These are phyloP conservation scores for Schizochytrium sp. DNA, from an alignment of 108 stramenopile genomes.

Conservation along the genomic window DNA sequence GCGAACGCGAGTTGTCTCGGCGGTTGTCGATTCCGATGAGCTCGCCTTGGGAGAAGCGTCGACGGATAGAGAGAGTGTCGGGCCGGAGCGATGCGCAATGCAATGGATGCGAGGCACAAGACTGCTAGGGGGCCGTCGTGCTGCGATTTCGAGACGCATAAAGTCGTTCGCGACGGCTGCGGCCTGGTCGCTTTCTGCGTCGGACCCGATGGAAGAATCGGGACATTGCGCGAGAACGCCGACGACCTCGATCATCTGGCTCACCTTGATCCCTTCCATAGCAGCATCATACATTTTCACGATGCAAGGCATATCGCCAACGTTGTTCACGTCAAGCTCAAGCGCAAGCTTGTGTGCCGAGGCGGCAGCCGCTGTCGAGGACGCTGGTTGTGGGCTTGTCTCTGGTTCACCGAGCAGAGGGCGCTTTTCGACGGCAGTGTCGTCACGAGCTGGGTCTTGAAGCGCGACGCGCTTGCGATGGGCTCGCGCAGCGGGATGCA, in stretches of 20 bases:
- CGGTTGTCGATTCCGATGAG: too few relatives aligned
- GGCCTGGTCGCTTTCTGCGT: not conserved
- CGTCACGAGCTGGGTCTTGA: not conserved
- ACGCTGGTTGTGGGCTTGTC: too few relatives aligned
- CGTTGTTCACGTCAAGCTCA: not conserved
- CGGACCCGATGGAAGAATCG: not conserved
- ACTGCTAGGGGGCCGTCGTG: not conserved
- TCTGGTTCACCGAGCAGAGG: not conserved
- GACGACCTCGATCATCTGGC: not conserved
- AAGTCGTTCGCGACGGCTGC: not conserved
- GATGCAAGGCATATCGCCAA: constrained; percentile 25
- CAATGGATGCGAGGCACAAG: not conserved
- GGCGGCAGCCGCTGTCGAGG: too few relatives aligned
- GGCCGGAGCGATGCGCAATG: not conserved
- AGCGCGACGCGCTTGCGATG: not conserved
- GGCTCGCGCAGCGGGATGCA: not conserved
- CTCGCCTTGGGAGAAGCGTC: too few relatives aligned
- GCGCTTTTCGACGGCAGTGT: not conserved
- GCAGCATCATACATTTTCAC: constrained; percentile 25
- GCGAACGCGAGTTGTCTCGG: not conserved
- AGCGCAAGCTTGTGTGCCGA: too few relatives aligned
- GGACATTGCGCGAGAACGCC: not conserved
- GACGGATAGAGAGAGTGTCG: not conserved
- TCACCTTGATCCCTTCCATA: not conserved
- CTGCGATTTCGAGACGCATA: not conserved